Conservation (phyloP, 2,329 filamentous ascomycete genomes). For the Cladophialophora immunda region DNA sequence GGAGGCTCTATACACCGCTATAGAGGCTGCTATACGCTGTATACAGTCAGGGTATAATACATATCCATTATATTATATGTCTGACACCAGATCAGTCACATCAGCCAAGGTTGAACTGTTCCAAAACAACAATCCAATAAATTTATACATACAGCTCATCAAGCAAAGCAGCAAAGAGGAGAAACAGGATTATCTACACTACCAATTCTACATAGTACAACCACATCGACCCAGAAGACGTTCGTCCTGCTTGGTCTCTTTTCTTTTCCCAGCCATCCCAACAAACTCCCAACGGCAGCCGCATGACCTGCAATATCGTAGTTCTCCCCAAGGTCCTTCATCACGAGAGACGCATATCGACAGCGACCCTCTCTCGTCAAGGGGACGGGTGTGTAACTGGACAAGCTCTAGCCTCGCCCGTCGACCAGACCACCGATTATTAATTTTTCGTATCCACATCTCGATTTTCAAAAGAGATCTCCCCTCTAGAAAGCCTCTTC, state of each 20-base stretch:
- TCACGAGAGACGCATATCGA: background rate
- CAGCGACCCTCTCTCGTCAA: background rate
- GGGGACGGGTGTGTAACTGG: background rate
- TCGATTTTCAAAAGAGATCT: conserved; percentile 3
- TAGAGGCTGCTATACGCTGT: too few species aligned
- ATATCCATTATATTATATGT: too few species aligned
- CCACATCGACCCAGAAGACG: background rate
- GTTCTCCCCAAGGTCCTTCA: background rate
- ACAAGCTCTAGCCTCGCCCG: background rate
- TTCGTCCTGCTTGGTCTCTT: background rate
- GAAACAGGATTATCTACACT: background rate
- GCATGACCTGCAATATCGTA: background rate
- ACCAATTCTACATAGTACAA: background rate
- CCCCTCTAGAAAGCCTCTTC: conserved; percentile 66
- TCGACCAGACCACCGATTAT: background rate
- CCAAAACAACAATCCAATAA: background rate
- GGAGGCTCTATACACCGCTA: too few species aligned
- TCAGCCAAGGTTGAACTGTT: too few species aligned
- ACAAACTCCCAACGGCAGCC: background rate
- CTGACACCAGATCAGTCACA: background rate
- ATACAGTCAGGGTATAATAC: too few species aligned
- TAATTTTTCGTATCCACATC: background rate
- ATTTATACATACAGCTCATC: background rate
- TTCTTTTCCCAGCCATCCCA: background rate
- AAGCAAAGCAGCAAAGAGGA: background rate